Conservation (phyloP, 2,329 filamentous ascomycete genomes). For the Zasmidium cellare region DNA sequence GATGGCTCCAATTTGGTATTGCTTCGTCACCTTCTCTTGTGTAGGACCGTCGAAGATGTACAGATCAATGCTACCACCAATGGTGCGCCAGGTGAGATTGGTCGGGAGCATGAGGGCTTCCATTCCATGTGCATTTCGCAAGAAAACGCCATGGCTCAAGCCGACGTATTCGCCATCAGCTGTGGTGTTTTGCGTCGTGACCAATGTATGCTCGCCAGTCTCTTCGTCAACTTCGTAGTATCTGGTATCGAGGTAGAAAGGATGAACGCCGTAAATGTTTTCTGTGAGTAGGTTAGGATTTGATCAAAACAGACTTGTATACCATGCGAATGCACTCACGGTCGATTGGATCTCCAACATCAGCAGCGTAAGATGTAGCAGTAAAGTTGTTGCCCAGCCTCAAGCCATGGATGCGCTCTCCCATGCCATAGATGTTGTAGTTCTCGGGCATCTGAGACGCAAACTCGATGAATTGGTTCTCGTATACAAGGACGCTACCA, state of each 20-base stretch:
- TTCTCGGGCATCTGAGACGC: conserved; percentile 64
- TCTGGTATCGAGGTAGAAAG: conserved; percentile 76
- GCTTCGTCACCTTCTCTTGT: conserved; percentile 65
- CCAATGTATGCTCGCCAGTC: conserved; percentile 50
- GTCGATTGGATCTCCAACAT: conserved; percentile 65
- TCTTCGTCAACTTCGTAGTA: conserved; percentile 62
- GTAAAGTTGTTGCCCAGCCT: conserved; percentile 73
- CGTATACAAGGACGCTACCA: conserved; percentile 66
- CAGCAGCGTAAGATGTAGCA: conserved; percentile 67
- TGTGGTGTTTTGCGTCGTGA: conserved; percentile 55
- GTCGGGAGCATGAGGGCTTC: conserved; percentile 66
- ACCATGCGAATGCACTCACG: no score
- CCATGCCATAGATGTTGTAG: conserved; percentile 72
- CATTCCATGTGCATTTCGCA: conserved; percentile 74
- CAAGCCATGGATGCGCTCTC: conserved; percentile 70
- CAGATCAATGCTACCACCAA: conserved; percentile 76
- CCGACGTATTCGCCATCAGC: conserved; percentile 60
- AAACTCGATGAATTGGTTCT: conserved; percentile 78
- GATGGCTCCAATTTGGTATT: conserved; percentile 67
- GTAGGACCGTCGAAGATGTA: conserved; percentile 77
- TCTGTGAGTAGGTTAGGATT: conserved; percentile 3
- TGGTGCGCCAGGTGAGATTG: conserved; percentile 69
- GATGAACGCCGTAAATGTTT: conserved; percentile 76
- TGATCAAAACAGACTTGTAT: no score
- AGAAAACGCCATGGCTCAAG: conserved; percentile 73